These are phyloP conservation scores for Penstemon barbatus DNA, from an alignment of 257 asterid genomes.

Conservation along the genomic window DNA sequence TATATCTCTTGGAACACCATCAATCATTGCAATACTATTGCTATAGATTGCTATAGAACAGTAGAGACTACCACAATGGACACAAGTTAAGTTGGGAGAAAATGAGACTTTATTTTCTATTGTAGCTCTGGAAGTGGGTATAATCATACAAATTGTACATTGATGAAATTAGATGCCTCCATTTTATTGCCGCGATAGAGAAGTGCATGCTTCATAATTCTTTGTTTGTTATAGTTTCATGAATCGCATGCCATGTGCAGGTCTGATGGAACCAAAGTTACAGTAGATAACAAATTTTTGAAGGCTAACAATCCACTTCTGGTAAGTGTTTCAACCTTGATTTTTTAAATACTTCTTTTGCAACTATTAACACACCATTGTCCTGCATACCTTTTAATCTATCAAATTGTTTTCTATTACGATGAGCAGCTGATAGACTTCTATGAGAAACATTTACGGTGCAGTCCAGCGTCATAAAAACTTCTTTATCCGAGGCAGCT, in stretches of 20 bases:
- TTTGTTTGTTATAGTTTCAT: conserved; percentile 10
- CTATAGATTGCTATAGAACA: no score
- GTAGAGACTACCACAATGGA: no score
- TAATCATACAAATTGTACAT: no score
- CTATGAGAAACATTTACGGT: conserved; percentile 82
- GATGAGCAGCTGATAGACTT: conserved; percentile 72
- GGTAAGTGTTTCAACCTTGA: conserved; percentile 41
- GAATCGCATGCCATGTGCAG: conserved; percentile 42
- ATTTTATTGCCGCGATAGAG: no score
- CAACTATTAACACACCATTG: not conserved
- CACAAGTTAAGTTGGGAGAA: no score
- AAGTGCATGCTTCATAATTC: not conserved
- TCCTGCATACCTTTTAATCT: not conserved
- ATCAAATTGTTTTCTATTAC: conserved; percentile 1
- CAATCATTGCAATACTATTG: no score
- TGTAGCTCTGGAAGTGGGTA: no score
- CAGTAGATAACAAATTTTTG: conserved; percentile 84
- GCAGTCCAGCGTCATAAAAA: conserved; percentile 40
- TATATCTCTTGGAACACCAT: no score
- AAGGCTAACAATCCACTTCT: conserved; percentile 79
- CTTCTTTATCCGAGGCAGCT: conserved; percentile 21
- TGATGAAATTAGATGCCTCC: no score
- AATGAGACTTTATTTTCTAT: no score
- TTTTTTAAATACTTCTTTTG: not conserved
- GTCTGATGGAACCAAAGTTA: conserved; percentile 79